phyloP scores from a whole-genome alignment of 208 protist genomes.

The Crithidia sp. region DNA sequence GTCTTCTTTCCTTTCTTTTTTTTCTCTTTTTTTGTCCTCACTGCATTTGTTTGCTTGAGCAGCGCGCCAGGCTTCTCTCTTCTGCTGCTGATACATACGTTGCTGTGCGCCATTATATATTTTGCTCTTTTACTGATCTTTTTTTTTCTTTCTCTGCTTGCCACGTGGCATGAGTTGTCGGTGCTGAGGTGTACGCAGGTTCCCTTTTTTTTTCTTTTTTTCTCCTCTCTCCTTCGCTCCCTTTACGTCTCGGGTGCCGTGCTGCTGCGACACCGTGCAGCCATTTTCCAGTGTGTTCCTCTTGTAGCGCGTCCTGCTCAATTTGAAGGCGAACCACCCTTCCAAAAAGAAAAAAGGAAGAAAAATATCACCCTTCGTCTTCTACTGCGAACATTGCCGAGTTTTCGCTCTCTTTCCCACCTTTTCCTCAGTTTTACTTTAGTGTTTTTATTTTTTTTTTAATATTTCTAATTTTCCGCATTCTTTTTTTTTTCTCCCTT shows the following conservation, averaged over 20 bases:
- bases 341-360: neutral
- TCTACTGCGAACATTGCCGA: too few relatives aligned
- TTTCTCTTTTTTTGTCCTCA: constrained; percentile 12
- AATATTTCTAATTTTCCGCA: constrained; percentile 16
- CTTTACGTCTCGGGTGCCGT: too few relatives aligned
- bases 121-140: neutral
- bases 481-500: constrained; percentile 21
- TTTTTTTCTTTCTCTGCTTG: neutral
- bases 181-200: neutral
- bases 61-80: too few relatives aligned
- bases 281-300: neutral
- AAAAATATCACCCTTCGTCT: neutral
- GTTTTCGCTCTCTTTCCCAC: neutral
- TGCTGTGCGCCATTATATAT: neutral
- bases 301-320: neutral
- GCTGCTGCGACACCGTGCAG: too few relatives aligned
- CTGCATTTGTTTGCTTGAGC: neutral
- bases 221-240: neutral
- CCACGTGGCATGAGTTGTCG: neutral
- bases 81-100: neutral
- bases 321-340: neutral
- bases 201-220: neutral
- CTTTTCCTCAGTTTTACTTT: constrained; percentile 1
- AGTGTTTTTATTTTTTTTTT: neutral
- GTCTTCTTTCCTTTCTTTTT: constrained; percentile 11